Conservation (phyloP, 805 yeast genomes). For the Candida multigemmis region DNA sequence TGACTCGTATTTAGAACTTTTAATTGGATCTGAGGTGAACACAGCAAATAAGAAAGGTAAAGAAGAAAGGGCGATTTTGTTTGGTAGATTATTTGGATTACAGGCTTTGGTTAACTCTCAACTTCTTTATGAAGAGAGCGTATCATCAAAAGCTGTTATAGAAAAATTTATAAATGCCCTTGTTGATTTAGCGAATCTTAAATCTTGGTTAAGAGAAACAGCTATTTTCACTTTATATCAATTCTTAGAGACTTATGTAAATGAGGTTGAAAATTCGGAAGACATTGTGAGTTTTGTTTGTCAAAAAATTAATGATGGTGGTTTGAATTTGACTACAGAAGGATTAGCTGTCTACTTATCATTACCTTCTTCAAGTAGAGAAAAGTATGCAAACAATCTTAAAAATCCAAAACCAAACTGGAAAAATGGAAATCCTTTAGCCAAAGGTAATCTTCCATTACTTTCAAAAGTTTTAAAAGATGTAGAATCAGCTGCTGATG, state of each 20-base stretch:
- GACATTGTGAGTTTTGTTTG: constrained; percentile 11
- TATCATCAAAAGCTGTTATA: constrained; percentile 7
- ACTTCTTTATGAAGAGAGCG: constrained; percentile 11
- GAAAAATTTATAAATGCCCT: constrained; percentile 35
- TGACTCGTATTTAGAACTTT: constrained; percentile 28
- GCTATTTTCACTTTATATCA: constrained; percentile 62
- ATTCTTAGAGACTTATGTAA: constrained; percentile 17
- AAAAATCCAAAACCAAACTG: constrained; percentile 34
- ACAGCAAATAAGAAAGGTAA: constrained; percentile 54
- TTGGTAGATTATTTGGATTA: constrained; percentile 80
- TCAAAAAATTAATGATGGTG: constrained; percentile 36
- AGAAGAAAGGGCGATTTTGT: constrained; percentile 69
- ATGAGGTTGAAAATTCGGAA: constrained; percentile 6
- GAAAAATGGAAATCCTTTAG: constrained; percentile 67
- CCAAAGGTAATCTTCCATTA: constrained; percentile 55
- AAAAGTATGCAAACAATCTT: constrained; percentile 4
- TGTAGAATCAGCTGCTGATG: constrained; percentile 30
- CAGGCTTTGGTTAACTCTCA: constrained; percentile 56
- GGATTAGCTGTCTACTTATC: constrained; percentile 68
- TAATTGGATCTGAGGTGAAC: constrained; percentile 22
- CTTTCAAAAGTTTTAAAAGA: constrained; percentile 61
- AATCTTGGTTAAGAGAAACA: constrained; percentile 85
- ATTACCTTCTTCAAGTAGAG: constrained; percentile 26
- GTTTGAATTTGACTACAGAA: constrained; percentile 62
- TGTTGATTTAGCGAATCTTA: constrained; percentile 49